These are phyloP conservation scores for Raddia guianensis DNA, from an alignment of 176 grass and related monocot genomes.

Conservation along the genomic window DNA sequence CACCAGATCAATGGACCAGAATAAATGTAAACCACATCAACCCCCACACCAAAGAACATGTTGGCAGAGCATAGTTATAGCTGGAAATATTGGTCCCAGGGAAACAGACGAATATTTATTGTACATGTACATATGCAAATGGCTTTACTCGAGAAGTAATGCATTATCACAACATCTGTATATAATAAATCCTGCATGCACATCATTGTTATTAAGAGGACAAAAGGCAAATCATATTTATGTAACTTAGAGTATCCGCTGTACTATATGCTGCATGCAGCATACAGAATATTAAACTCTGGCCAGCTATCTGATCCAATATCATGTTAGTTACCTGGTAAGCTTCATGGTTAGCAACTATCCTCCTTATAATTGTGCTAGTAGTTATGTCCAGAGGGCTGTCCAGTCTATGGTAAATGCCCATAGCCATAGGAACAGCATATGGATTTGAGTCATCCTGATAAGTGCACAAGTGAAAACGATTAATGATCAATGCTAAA, in stretches of 20 bases:
- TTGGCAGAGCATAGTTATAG: neutral
- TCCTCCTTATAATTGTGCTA: constrained; percentile 96
- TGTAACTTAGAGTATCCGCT: constrained; percentile 14
- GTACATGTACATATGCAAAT: constrained; percentile 15
- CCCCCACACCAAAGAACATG: constrained; percentile 19
- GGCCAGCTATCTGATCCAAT: neutral
- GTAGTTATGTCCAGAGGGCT: constrained; percentile 91
- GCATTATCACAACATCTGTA: constrained; percentile 28
- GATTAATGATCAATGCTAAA: constrained; percentile 18
- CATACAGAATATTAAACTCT: constrained; percentile 9
- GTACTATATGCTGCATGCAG: neutral
- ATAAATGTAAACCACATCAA: constrained; percentile 29
- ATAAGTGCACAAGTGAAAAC: constrained; percentile 16
- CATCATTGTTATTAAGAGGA: constrained; percentile 30
- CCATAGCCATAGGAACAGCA: constrained; percentile 78
- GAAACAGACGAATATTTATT: constrained; percentile 33
- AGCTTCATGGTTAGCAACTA: constrained; percentile 96
- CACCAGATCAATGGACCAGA: constrained; percentile 38
- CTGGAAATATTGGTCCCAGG: constrained; percentile 26
- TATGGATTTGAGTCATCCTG: constrained; percentile 90
- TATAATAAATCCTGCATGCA: constrained; percentile 16
- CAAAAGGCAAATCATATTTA: constrained; percentile 13
- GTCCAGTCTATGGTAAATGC: constrained; percentile 69
- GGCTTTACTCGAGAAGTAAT: constrained; percentile 13
- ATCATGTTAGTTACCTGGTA: constrained; percentile 67